Evolutionary conservation across 164 flowering plant species (phyloP).

Genomic region (Houttuynia cordata): DNA sequence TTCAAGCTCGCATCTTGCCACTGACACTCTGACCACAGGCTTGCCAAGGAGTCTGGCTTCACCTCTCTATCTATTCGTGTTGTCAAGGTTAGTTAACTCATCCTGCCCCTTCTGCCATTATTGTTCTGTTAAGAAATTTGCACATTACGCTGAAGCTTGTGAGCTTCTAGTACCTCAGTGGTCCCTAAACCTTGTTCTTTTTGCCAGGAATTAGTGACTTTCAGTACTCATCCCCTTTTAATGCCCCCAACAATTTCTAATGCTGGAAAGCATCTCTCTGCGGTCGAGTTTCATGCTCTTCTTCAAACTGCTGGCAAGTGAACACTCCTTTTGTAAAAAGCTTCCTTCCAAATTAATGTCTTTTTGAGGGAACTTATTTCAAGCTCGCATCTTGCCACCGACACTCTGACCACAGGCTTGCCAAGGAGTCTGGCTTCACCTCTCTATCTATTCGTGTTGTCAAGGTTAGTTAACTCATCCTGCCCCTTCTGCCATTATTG

Average conservation of each 20-base stretch:
- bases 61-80: conserved; percentile 80
- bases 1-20: conserved; percentile 85
- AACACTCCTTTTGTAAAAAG: no score
- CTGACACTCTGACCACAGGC: conserved; percentile 40
- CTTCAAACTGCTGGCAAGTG: no score
- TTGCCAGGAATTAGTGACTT: no score
- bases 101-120: neutral
- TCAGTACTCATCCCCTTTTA: no score
- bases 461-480: conserved; percentile 29
- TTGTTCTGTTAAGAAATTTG: no score
- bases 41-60: conserved; percentile 82
- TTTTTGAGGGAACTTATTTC: conserved; percentile 91
- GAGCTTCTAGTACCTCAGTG: no score
- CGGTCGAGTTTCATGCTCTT: conserved; percentile 30
- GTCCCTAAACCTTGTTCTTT: no score
- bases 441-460: conserved; percentile 83
- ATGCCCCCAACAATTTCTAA: no score
- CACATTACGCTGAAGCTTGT: no score
- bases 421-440: conserved; percentile 82
- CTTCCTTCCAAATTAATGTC: no score
- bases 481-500: neutral
- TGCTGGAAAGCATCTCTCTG: conserved; percentile 65
- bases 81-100: conserved; percentile 44
- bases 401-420: conserved; percentile 49
- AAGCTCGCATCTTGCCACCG: conserved; percentile 70